Conservation (phyloP, 148 eudicot genomes). For the Chenopodium suecicum region DNA sequence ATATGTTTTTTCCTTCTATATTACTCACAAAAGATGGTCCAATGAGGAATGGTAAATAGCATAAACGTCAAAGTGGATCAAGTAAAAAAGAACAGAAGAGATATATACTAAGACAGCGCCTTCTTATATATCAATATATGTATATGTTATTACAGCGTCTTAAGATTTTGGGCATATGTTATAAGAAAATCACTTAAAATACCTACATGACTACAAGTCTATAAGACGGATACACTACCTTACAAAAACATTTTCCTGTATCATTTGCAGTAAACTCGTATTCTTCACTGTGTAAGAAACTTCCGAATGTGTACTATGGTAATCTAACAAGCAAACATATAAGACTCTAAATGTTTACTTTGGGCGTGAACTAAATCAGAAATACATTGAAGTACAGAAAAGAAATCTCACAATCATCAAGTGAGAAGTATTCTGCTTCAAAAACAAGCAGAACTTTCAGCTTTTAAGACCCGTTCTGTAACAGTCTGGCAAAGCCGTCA, state of each 20-base stretch:
- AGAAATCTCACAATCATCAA: background rate
- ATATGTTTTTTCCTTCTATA: no score
- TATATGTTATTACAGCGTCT: no score
- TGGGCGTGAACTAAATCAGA: background rate
- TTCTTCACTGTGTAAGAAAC: slow-evolving; percentile 5
- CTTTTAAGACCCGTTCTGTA: background rate
- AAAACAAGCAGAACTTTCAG: slow-evolving; percentile 16
- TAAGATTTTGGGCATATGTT: no score
- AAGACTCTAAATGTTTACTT: background rate
- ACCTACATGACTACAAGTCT: background rate
- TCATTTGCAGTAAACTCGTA: background rate
- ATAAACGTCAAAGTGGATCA: no score
- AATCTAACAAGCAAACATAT: background rate
- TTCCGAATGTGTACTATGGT: background rate
- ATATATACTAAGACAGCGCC: no score
- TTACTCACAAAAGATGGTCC: no score
- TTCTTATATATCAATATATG: no score
- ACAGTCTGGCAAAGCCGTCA: background rate
- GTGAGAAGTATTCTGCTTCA: slow-evolving; percentile 11
- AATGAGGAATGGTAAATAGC: no score
- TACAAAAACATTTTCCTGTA: slow-evolving; percentile 2
- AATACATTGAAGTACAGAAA: slow-evolving; percentile 2
- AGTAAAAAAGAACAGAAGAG: no score
- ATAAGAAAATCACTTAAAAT: background rate
- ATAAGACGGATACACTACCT: background rate